These are phyloP conservation scores for Linum usitatissimum DNA, from an alignment of 345 rosid genomes.

Conservation along the genomic window DNA sequence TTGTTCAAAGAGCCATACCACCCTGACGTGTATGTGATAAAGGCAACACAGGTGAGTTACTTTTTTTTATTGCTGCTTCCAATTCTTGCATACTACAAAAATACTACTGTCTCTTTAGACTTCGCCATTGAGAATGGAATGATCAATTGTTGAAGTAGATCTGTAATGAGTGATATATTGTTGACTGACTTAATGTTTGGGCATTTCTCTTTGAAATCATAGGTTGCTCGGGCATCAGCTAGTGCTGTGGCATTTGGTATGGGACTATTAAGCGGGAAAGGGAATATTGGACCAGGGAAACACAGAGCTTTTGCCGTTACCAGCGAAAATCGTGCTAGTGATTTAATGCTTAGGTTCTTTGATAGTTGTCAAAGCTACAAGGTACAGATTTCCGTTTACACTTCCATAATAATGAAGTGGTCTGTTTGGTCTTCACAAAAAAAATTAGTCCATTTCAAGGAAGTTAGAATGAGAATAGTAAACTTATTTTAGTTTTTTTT, in stretches of 20 bases:
- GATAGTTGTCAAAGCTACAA: slow-evolving; percentile 85
- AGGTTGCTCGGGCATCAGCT: slow-evolving; percentile 93
- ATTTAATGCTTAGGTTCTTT: slow-evolving; percentile 58
- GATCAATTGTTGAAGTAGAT: neutral
- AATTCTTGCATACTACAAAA: neutral
- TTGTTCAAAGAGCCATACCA: slow-evolving; percentile 74
- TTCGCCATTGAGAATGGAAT: neutral
- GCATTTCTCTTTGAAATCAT: slow-evolving; percentile 3
- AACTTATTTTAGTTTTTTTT: neutral
- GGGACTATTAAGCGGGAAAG: slow-evolving; percentile 77
- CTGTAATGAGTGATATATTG: neutral
- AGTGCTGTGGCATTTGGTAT: slow-evolving; percentile 98
- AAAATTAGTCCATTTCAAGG: neutral
- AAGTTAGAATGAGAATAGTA: neutral
- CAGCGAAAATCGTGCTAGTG: slow-evolving; percentile 92
- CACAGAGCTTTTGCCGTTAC: slow-evolving; percentile 79
- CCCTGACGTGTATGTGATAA: slow-evolving; percentile 67
- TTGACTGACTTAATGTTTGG: neutral
- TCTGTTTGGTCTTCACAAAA: neutral
- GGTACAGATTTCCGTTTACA: slow-evolving; percentile 28
- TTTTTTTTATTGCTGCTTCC: neutral
- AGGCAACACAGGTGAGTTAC: slow-evolving; percentile 66
- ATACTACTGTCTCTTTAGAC: neutral
- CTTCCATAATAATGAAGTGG: neutral
- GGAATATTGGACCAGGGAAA: slow-evolving; percentile 66